Evolutionary conservation across 345 rosid species (phyloP).

Genomic region (Syzygium jambos): DNA sequence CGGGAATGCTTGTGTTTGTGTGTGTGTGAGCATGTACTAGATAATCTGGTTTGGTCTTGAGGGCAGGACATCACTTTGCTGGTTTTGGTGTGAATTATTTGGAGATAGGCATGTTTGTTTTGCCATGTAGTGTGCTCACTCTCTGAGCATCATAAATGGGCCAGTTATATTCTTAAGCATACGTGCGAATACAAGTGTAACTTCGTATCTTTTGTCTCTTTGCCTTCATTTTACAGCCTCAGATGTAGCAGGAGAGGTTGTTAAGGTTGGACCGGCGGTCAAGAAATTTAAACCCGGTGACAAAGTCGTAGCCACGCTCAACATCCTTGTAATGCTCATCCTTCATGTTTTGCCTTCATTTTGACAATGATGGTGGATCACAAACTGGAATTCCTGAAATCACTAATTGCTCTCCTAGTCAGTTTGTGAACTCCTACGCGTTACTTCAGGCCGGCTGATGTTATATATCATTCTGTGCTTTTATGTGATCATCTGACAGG

Average conservation of each 20-base stretch:
- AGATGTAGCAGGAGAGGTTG: slow-evolving; percentile 29
- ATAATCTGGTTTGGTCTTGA: background rate
- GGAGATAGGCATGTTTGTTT: background rate
- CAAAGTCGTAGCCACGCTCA: slow-evolving; percentile 22
- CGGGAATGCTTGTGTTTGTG: background rate
- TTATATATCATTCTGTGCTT: background rate
- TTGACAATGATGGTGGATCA: background rate
- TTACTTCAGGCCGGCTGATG: background rate
- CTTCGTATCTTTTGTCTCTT: background rate
- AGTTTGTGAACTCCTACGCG: background rate
- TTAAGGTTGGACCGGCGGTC: slow-evolving; percentile 22
- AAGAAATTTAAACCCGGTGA: slow-evolving; percentile 20
- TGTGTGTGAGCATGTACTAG: background rate
- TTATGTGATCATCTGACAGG: slow-evolving; percentile 14
- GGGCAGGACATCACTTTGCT: background rate
- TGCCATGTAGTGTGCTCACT: background rate
- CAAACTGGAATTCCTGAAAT: background rate
- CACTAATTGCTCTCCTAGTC: background rate
- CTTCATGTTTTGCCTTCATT: background rate
- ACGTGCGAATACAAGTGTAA: background rate
- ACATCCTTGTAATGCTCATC: background rate
- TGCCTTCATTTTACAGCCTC: slow-evolving; percentile 4
- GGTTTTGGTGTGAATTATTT: background rate
- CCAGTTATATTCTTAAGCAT: background rate
- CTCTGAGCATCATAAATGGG: background rate